A percentile compares a stretch with the other conserved stretches of the same genome.
These are phyloP conservation scores for Parascedosporium putredinis DNA, from an alignment of 2,329 filamentous ascomycete genomes.

Conservation along the genomic window DNA sequence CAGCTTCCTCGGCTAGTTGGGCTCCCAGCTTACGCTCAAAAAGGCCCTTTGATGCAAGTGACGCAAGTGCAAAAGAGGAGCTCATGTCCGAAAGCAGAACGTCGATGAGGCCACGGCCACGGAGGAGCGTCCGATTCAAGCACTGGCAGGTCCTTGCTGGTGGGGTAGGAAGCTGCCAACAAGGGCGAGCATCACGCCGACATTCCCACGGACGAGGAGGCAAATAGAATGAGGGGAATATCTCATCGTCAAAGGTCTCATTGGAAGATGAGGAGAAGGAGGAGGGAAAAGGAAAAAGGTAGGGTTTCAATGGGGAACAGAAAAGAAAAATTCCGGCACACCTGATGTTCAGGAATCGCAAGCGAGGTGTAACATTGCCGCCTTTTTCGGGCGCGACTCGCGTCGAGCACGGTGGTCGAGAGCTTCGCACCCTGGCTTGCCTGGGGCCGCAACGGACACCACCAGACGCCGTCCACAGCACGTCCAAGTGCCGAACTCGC, in stretches of 20 bases:
- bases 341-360: background rate
- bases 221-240: background rate
- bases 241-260: background rate
- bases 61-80: too few relatives aligned
- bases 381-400: background rate
- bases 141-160: too few relatives aligned
- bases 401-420: background rate
- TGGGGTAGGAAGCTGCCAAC: too few relatives aligned
- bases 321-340: too few relatives aligned
- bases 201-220: background rate
- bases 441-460: too few relatives aligned
- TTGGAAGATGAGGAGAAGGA: background rate
- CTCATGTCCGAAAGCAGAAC: too few relatives aligned
- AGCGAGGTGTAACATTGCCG: background rate
- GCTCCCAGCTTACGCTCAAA: too few relatives aligned
- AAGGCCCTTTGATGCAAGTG: too few relatives aligned
- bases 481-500: conserved; percentile 1
- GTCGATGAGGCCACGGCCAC: too few relatives aligned
- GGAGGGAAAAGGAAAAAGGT: background rate
- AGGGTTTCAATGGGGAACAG: background rate
- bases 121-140: too few relatives aligned
- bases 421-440: background rate
- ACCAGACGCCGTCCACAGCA: background rate
- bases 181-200: too few relatives aligned
- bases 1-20: too few relatives aligned